Percentiles rank a stretch among this genome's conserved stretches.
phyloP scores from a whole-genome alignment of 2,329 filamentous ascomycete species.

The Neonectria ditissima region DNA sequence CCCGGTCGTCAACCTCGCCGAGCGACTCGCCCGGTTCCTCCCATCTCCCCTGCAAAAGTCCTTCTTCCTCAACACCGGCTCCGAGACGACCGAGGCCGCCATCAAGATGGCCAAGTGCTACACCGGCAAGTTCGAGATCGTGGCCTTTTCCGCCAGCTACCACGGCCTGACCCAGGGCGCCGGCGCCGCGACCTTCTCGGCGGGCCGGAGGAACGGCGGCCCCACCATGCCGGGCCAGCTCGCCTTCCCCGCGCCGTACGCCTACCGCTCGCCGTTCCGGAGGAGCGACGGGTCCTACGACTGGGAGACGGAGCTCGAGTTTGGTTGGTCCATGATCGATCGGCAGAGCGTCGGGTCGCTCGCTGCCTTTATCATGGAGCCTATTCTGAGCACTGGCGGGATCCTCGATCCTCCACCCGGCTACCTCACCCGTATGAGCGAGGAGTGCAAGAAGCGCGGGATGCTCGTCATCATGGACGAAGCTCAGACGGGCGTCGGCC shows the following conservation, averaged over 20 bases:
- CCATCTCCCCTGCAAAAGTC: slow-evolving; percentile 63
- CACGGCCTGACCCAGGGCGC: slow-evolving; percentile 70
- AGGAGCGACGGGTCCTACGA: slow-evolving; percentile 70
- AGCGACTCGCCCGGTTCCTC: slow-evolving; percentile 59
- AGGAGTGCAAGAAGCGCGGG: slow-evolving; percentile 63
- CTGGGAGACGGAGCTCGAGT: slow-evolving; percentile 73
- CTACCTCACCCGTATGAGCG: slow-evolving; percentile 32
- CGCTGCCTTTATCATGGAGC: slow-evolving; percentile 71
- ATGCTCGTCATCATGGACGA: slow-evolving; percentile 72
- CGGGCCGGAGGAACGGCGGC: slow-evolving; percentile 60
- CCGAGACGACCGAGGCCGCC: slow-evolving; percentile 68
- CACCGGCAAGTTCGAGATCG: slow-evolving; percentile 73
- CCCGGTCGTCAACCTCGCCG: slow-evolving; percentile 65
- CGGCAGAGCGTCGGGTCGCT: slow-evolving; percentile 68
- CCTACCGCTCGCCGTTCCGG: slow-evolving; percentile 72
- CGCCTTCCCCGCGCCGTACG: slow-evolving; percentile 69
- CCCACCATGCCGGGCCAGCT: slow-evolving; percentile 67
- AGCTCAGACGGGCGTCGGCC: slow-evolving; percentile 69
- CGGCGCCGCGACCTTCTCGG: slow-evolving; percentile 64
- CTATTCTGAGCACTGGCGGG: slow-evolving; percentile 68
- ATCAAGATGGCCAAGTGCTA: slow-evolving; percentile 73
- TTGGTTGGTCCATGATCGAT: slow-evolving; percentile 72
- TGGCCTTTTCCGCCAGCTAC: slow-evolving; percentile 68
- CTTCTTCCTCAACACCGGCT: slow-evolving; percentile 68
- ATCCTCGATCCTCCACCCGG: slow-evolving; percentile 18